Evolutionary conservation across 192 early-diverging fungal genomes (phyloP), one percentile per base, ranked within the genome.

Genomic region (Pilobolus umbonatus): DNA sequence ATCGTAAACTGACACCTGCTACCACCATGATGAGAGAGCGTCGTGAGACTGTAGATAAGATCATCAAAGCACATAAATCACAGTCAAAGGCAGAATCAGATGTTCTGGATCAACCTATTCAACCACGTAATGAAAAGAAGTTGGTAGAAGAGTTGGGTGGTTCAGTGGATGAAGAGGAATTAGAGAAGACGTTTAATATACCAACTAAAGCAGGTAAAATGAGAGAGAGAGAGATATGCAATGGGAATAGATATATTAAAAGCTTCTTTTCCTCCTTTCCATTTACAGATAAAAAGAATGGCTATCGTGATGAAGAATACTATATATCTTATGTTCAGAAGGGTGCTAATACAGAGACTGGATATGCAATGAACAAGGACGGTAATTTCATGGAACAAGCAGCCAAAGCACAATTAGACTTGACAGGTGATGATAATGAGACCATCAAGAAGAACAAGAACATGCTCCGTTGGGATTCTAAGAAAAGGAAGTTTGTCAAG

Each of bases 401-500:
- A 22, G 75, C 77, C 45, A 78, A 80, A 5, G 90, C 91, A 0
- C 84, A 84, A 4, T 65, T 97, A 29, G 86, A 90, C 50, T 47
- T 95, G 26, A 77, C 80, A 48, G 90, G 84, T 29, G 96, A 98
- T 67, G 96, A 97, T 50, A 80, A 81, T 50, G 73, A 78, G 30
- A 79, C 77, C 26, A 79, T 78, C 64, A 71, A 65, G 26, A 73
- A 77, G 30, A 79, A 73, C 14, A 67, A 78, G 53, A 93, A 88
- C 60, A 73, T 70, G 5, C 56, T 95, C 35, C 79, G 86, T 31
- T 99, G 96, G 96, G 95, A 99, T 69, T 78, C 82, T 49, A 91
- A 85, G 64, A 96, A 98, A 77, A 93, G 91, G 72, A 87, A 85
- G 57, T 99, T 96, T 82, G 83, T 93, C 32, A 70, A 75, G 29